Percentiles rank a stretch among this genome's conserved stretches.
These are phyloP conservation scores for Colletotrichum sp. DNA, from an alignment of 2,329 filamentous ascomycete genomes.

Conservation along the genomic window DNA sequence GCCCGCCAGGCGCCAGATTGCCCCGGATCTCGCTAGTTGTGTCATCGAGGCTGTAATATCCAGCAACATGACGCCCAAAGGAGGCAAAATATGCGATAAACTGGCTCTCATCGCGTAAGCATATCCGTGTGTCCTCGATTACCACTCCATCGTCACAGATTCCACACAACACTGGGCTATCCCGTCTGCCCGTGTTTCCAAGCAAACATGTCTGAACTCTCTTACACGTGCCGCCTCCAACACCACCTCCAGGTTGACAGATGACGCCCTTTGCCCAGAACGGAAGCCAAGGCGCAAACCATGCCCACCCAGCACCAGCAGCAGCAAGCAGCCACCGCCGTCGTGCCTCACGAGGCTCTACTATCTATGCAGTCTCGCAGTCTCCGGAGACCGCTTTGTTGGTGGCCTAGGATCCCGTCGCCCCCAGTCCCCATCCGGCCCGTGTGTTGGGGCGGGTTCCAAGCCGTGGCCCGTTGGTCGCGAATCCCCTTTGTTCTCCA, in stretches of 20 bases:
- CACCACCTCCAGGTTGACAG: background rate
- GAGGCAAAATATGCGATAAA: background rate
- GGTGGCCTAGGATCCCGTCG: background rate
- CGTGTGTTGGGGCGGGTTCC: background rate
- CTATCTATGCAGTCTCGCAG: background rate
- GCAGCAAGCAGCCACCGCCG: background rate
- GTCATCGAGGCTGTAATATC: background rate
- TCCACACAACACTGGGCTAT: background rate
- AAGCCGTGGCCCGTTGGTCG: background rate
- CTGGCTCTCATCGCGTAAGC: background rate
- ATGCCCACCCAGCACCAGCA: background rate
- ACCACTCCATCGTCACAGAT: background rate
- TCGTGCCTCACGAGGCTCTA: constrained; percentile 1
- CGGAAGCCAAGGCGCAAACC: constrained; percentile 17
- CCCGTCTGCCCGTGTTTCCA: background rate
- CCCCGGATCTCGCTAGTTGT: background rate
- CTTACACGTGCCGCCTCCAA: background rate
- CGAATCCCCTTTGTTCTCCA: constrained; percentile 11
- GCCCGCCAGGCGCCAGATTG: background rate
- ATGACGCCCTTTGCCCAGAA: background rate
- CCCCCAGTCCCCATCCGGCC: background rate
- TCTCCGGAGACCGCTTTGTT: background rate
- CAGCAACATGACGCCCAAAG: background rate
- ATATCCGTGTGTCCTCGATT: background rate
- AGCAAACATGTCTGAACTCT: background rate